A percentile compares a stretch with the other conserved stretches of the same genome.
Conservation (phyloP, 1,284 basidiomycete genomes). For the Microbotryum violaceum region DNA sequence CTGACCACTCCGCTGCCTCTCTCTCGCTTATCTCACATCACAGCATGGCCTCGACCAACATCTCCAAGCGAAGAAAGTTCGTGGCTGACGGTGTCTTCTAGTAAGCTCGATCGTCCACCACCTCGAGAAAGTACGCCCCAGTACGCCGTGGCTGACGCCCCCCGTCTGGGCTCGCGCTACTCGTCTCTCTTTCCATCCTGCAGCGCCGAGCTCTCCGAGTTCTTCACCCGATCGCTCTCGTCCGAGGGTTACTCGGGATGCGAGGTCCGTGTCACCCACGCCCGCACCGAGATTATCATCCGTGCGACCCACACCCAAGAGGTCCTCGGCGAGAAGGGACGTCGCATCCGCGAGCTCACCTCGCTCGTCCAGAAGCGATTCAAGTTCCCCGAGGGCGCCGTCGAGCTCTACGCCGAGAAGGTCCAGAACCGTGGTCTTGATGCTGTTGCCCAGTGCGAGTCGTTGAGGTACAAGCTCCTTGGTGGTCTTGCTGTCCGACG, state of each 20-base stretch:
- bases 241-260: slow-evolving; percentile 99
- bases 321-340: slow-evolving; percentile 98
- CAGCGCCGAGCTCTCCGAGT: slow-evolving; percentile 38
- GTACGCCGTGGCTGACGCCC: no score
- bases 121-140: no score
- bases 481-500: slow-evolving; percentile 98
- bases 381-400: slow-evolving; percentile 98
- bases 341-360: slow-evolving; percentile 97
- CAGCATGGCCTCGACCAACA: slow-evolving; percentile 25
- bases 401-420: slow-evolving; percentile 99
- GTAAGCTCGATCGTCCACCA: slow-evolving; percentile 10
- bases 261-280: slow-evolving; percentile 98
- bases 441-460: slow-evolving; percentile 98
- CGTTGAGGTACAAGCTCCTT: slow-evolving; percentile 96
- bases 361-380: slow-evolving; percentile 98
- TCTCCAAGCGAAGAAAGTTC: slow-evolving; percentile 34
- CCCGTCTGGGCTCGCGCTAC: no score
- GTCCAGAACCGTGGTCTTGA: slow-evolving; percentile 98
- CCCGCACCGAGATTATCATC: slow-evolving; percentile 99
- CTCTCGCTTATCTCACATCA: not conserved
- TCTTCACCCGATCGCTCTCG: slow-evolving; percentile 86
- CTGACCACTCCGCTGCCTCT: not conserved
- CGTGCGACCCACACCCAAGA: slow-evolving; percentile 99
- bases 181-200: not conserved
- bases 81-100: slow-evolving; percentile 30